phyloP scores from a whole-genome alignment of 345 rosid species.

The Dimocarpus longan region DNA sequence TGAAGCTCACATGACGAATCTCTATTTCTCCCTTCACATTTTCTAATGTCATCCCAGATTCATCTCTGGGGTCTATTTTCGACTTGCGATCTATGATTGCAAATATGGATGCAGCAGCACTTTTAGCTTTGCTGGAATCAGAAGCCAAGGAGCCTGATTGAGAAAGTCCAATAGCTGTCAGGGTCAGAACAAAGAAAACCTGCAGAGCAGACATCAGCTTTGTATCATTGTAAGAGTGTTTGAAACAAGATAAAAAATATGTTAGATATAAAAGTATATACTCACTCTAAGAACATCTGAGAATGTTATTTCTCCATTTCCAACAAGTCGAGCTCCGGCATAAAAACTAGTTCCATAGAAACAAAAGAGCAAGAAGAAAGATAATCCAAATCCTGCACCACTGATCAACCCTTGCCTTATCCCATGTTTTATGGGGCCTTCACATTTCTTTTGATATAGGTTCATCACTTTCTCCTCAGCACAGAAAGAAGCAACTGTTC shows the following conservation, averaged over 20 bases:
- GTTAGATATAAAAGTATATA: not conserved
- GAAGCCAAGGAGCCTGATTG: constrained; percentile 69
- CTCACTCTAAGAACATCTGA: constrained; percentile 64
- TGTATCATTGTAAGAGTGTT: not conserved
- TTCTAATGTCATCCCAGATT: constrained; percentile 54
- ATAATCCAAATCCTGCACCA: constrained; percentile 66
- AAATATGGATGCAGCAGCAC: constrained; percentile 75
- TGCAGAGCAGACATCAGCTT: constrained; percentile 18
- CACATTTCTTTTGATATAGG: constrained; percentile 70
- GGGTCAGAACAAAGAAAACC: constrained; percentile 74
- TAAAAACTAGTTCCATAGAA: constrained; percentile 74
- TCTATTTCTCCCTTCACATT: constrained; percentile 69
- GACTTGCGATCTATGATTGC: constrained; percentile 64
- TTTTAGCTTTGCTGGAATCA: constrained; percentile 59
- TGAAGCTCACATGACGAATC: constrained; percentile 64
- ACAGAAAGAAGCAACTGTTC: constrained; percentile 89
- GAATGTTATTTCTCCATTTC: constrained; percentile 52
- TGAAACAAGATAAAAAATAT: not conserved
- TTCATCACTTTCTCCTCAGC: constrained; percentile 87
- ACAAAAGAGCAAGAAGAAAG: constrained; percentile 58
- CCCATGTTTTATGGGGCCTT: constrained; percentile 73
- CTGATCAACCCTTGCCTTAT: constrained; percentile 69
- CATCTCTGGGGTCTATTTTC: constrained; percentile 64
- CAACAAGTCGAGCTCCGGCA: constrained; percentile 71
- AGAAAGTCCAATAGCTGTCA: constrained; percentile 69